Evolutionary conservation across 192 early-diverging fungal species (phyloP), one percentile per base, ranked within the genome.

Genomic region (Coemansia sp.): DNA sequence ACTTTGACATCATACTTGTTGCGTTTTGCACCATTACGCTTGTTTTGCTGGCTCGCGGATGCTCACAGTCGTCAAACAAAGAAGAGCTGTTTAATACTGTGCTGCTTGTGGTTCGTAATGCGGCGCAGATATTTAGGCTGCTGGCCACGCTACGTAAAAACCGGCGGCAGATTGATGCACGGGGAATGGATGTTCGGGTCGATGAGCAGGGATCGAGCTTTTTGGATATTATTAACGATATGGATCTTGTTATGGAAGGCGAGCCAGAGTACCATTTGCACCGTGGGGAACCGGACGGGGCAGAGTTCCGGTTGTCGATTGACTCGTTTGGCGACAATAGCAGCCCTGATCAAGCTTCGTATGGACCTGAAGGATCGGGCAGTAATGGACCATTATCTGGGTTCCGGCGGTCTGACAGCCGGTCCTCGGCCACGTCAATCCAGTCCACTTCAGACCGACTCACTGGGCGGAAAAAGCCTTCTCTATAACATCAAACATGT

Each of bases 21-120:
- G 22, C 83, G 1, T 75, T 93, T 27, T 93, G 91, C 67, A 75
- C 80, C 6, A 79, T 89, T 22, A 91, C 90, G 1, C 59, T 93
- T 24, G 75, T 90, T 6, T 69, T 93, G 7, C 72, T 93, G 21
- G 77, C 87, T 14, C 64, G 73, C 32, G 90, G 89, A 4, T 93
- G 90, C 65, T 88, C 89, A 19, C 78, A 76, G 0, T 75, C 82
- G 9, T 83, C 87, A 24, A 83, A 82, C 54, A 79, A 79, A 3
- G 91, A 93, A 66, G 87, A 89, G 53, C 72, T 91, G 23, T 63
- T 93, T 35, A 90, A 91, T 59, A 90, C 89, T 6, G 58, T 90
- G 14, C 50, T 93, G 23, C 57, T 93, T 11, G 86, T 90, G n/a
- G 70, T 90, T n/a, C 79, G 91, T 54, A 93, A 93, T 66, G 76